Conservation (phyloP, 78 protist species). For the Chrysochromulina parva region DNA sequence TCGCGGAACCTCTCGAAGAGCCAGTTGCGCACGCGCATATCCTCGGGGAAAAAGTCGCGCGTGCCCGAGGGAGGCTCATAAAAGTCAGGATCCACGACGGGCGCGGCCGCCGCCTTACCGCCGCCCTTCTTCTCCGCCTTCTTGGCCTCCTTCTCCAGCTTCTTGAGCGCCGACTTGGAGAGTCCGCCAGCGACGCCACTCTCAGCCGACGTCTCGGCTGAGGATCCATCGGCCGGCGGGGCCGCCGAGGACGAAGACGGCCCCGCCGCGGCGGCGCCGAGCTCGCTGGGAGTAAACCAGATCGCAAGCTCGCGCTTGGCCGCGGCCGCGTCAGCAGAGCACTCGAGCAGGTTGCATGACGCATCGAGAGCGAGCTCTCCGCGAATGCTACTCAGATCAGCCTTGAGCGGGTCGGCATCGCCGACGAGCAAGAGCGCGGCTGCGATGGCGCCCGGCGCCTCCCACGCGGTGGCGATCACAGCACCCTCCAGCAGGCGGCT, state of each 20-base stretch:
- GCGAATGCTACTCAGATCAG: background rate
- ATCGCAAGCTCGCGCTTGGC: background rate
- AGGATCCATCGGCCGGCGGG: background rate
- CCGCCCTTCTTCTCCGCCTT: background rate
- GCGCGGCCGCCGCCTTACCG: background rate
- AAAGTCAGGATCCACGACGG: background rate
- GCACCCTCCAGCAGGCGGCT: background rate
- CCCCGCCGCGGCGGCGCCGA: background rate
- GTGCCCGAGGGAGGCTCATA: slow-evolving; percentile 58
- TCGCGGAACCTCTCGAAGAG: slow-evolving; percentile 51
- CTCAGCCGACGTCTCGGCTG: background rate
- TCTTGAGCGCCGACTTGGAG: slow-evolving; percentile 19
- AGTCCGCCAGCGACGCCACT: background rate
- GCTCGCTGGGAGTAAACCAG: background rate
- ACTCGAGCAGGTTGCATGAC: background rate
- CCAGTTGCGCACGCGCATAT: slow-evolving; percentile 55
- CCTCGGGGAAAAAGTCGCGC: slow-evolving; percentile 67
- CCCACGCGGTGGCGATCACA: background rate
- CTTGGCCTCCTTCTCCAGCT: background rate
- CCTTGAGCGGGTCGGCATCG: background rate
- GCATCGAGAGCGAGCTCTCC: background rate
- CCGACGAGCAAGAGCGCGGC: background rate
- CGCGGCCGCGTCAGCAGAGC: background rate
- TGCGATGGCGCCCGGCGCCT: background rate
- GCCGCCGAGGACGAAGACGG: background rate